phyloP scores from a whole-genome alignment of 441 rosid genomes.

The Melastoma candidum region DNA sequence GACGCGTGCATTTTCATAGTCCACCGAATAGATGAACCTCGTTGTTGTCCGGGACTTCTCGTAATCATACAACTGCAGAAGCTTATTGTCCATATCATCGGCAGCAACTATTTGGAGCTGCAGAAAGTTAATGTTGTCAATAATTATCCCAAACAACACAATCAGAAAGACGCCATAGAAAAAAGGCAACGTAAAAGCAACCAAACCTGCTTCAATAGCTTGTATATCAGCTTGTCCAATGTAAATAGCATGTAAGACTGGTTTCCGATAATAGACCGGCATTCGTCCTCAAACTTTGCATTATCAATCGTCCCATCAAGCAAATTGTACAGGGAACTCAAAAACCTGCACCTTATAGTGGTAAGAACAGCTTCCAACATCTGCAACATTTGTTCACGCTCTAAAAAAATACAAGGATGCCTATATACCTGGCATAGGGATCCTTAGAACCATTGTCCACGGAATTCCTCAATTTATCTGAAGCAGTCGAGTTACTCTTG shows the following conservation, averaged over 20 bases:
- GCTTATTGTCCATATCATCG: slow-evolving; percentile 87
- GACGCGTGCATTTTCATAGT: slow-evolving; percentile 78
- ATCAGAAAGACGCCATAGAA: slow-evolving; percentile 4
- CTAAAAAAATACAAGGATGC: slow-evolving; percentile 11
- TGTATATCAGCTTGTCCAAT: slow-evolving; percentile 84
- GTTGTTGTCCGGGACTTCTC: slow-evolving; percentile 65
- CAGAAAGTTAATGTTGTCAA: neutral
- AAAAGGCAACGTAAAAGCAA: slow-evolving; percentile 7
- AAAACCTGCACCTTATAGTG: slow-evolving; percentile 49
- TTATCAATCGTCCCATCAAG: slow-evolving; percentile 96
- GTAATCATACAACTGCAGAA: slow-evolving; percentile 70
- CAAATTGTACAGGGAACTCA: slow-evolving; percentile 85
- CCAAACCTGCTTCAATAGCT: slow-evolving; percentile 86
- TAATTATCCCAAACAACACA: slow-evolving; percentile 3
- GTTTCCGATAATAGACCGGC: slow-evolving; percentile 91
- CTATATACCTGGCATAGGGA: slow-evolving; percentile 69
- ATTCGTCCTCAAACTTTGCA: slow-evolving; percentile 92
- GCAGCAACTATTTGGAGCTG: slow-evolving; percentile 84
- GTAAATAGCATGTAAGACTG: slow-evolving; percentile 95
- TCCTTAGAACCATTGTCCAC: slow-evolving; percentile 55
- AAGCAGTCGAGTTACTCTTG: slow-evolving; percentile 75
- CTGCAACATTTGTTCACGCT: neutral
- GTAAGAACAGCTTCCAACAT: slow-evolving; percentile 2
- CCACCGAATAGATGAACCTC: slow-evolving; percentile 56
- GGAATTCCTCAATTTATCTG: slow-evolving; percentile 85